phyloP scores from a whole-genome alignment of 345 rosid genomes.

The Eucalyptus camaldulensis region DNA sequence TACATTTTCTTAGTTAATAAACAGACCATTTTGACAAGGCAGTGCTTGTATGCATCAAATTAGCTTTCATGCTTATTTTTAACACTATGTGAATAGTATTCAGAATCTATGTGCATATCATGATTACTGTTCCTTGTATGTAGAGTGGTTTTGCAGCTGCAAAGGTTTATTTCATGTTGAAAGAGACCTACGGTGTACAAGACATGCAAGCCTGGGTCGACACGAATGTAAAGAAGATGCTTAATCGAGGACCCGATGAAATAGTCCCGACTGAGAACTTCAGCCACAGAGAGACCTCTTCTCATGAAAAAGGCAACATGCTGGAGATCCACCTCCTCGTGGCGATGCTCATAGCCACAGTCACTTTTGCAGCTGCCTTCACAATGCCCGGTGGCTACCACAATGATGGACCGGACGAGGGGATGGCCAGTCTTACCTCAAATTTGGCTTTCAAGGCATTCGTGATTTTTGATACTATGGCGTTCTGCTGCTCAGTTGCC shows the following conservation, averaged over 20 bases:
- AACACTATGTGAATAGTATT: not conserved
- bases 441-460: not conserved
- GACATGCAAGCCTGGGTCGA: slow-evolving; percentile 9
- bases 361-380: slow-evolving; percentile 7
- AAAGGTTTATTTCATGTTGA: slow-evolving; percentile 7
- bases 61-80: not conserved
- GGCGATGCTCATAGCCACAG: slow-evolving; percentile 9
- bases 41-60: not conserved
- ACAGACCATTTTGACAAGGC: not conserved
- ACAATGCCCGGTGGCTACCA: slow-evolving; percentile 1
- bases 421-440: not conserved
- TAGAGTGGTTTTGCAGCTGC: slow-evolving; percentile 10
- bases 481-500: not conserved
- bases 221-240: not conserved
- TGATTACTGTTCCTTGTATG: not conserved
- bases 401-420: not conserved
- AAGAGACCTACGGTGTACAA: not conserved
- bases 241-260: not conserved
- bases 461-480: not conserved
- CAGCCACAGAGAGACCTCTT: not conserved
- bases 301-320: not conserved
- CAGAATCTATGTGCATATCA: not conserved
- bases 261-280: not conserved
- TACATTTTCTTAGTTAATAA: not conserved
- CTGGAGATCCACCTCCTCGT: slow-evolving; percentile 5